Conservation (phyloP, 2,329 filamentous ascomycete genomes). For the Hypoxylon sp. region DNA sequence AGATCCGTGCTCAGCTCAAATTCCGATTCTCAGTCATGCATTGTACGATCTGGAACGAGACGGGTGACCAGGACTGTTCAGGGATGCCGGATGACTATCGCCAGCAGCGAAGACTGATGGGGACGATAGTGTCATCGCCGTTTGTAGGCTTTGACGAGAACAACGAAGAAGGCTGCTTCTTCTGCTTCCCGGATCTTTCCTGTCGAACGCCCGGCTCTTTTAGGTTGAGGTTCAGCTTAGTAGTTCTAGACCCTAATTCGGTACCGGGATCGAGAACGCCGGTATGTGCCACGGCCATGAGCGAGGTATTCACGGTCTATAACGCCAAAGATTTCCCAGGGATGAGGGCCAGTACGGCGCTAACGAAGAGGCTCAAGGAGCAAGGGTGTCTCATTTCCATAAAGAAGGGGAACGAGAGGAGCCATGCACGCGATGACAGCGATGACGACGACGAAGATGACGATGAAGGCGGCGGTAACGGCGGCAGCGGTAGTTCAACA, state of each 20-base stretch:
- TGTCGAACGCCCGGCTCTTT: slow-evolving; percentile 84
- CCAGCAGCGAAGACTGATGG: slow-evolving; percentile 83
- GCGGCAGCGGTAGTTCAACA: slow-evolving; percentile 20
- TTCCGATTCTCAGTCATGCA: slow-evolving; percentile 80
- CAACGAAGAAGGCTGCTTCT: slow-evolving; percentile 82
- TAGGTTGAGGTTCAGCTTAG: slow-evolving; percentile 79
- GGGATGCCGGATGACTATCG: slow-evolving; percentile 79
- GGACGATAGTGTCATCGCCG: slow-evolving; percentile 81
- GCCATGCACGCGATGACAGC: slow-evolving; percentile 60
- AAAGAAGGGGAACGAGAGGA: slow-evolving; percentile 85
- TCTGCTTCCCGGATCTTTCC: slow-evolving; percentile 86
- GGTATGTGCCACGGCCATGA: slow-evolving; percentile 69
- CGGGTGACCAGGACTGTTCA: slow-evolving; percentile 76
- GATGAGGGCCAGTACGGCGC: slow-evolving; percentile 81
- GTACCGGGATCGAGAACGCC: slow-evolving; percentile 67
- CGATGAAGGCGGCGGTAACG: slow-evolving; percentile 44
- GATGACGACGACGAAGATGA: slow-evolving; percentile 63
- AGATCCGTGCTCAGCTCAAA: slow-evolving; percentile 66
- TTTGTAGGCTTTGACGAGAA: slow-evolving; percentile 83
- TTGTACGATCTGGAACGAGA: slow-evolving; percentile 81
- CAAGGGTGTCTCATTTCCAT: slow-evolving; percentile 89
- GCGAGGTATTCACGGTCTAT: slow-evolving; percentile 82
- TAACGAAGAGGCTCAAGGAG: slow-evolving; percentile 81
- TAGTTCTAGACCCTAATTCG: slow-evolving; percentile 77
- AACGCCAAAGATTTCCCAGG: slow-evolving; percentile 90